phyloP scores from a whole-genome alignment of 164 flowering plant genomes.

The grape (Vitis vinifera) region ASM3070453v1 NC_081822.1:2841001-2841500 shows the following conservation, averaged over 20 bases:
- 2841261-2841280: neutral
- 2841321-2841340: neutral
- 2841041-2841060: neutral
- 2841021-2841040: neutral
- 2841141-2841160: constrained; percentile 4
- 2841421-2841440: too few species aligned
- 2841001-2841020: neutral
- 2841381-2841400: too few species aligned
- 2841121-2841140: constrained; percentile 9
- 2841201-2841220: constrained; percentile 93
- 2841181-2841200: constrained; percentile 94
- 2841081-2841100: neutral
- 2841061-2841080: neutral
- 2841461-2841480: too few species aligned
- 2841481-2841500: too few species aligned
- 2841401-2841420: too few species aligned
- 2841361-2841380: too few species aligned
- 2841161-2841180: constrained; percentile 93
- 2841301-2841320: neutral
- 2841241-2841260: neutral
- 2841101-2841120: neutral
- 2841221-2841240: constrained; percentile 55
- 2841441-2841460: too few species aligned
- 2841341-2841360: neutral
- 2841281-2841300: neutral